Evolutionary conservation across 164 flowering plant genomes (phyloP).

Genomic region (Warburgia ugandensis): DNA sequence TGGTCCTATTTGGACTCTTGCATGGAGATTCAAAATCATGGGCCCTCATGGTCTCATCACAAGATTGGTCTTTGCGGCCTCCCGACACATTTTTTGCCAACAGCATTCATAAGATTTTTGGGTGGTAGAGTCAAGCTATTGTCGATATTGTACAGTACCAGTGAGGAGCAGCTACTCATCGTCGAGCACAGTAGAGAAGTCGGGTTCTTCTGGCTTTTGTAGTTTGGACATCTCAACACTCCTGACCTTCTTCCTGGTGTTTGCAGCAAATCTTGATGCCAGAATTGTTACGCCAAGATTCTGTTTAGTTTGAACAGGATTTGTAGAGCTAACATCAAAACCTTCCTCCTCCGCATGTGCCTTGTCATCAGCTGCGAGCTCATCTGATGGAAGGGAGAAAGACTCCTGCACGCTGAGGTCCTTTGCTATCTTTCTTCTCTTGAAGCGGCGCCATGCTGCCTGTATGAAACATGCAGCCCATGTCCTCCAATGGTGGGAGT

Average conservation of each 20-base stretch:
- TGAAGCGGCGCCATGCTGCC: conserved; percentile 79
- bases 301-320: conserved; percentile 29
- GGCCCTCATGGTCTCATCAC: too few relatives aligned
- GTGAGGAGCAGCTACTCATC: conserved; percentile 18
- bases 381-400: conserved; percentile 20
- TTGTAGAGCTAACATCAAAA: conserved; percentile 13
- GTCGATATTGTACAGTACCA: too few relatives aligned
- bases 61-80: too few relatives aligned
- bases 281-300: conserved; percentile 55
- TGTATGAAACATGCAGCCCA: conserved; percentile 99
- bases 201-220: conserved; percentile 89
- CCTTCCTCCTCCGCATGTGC: conserved; percentile 35
- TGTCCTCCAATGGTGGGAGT: conserved; percentile 96
- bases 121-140: too few relatives aligned
- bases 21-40: too few relatives aligned
- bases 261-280: conserved; percentile 79
- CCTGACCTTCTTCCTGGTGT: conserved; percentile 59
- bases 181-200: conserved; percentile 62
- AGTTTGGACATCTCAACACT: conserved; percentile 46
- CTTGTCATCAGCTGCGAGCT: conserved; percentile 19
- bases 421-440: conserved; percentile 48
- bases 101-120: too few relatives aligned
- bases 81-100: too few relatives aligned
- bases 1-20: too few relatives aligned
- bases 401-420: conserved; percentile 41